phyloP scores from a whole-genome alignment of 306 rosid species.

The Pterocarpus santalinus region DNA sequence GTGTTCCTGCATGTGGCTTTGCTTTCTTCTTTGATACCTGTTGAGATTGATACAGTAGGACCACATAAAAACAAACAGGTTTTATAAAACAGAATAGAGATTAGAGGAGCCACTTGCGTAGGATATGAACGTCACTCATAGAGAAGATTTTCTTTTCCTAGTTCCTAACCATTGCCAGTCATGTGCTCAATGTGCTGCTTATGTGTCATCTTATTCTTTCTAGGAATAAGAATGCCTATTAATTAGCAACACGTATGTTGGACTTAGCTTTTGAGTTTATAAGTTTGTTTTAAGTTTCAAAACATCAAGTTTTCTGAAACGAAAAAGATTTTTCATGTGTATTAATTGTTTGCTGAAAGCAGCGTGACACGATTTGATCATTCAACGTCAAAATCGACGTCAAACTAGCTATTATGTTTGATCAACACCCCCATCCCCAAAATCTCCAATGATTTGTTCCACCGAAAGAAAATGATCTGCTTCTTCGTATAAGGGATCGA shows the following conservation, averaged over 20 bases:
- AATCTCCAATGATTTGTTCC: neutral
- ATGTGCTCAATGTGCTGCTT: constrained; percentile 43
- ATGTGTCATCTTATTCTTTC: neutral
- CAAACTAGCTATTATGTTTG: neutral
- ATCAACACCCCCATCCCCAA: neutral
- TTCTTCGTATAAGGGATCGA: neutral
- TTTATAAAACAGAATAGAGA: neutral
- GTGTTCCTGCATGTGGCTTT: constrained; percentile 41
- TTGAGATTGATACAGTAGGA: constrained; percentile 28
- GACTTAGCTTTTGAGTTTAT: neutral
- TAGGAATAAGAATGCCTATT: neutral
- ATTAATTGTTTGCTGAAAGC: neutral
- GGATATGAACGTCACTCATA: too few relatives aligned
- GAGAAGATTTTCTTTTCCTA: neutral
- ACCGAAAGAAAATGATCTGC: too few relatives aligned
- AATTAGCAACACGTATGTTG: neutral
- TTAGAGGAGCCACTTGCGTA: neutral
- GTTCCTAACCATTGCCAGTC: neutral
- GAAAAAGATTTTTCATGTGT: constrained; percentile 18
- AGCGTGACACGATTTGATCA: neutral
- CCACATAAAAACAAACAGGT: neutral
- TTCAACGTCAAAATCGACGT: neutral
- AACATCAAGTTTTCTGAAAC: neutral
- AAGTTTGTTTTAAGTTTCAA: constrained; percentile 16
- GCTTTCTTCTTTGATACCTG: neutral